Conservation (phyloP, 805 yeast genomes). For the Candida silvatica region DNA sequence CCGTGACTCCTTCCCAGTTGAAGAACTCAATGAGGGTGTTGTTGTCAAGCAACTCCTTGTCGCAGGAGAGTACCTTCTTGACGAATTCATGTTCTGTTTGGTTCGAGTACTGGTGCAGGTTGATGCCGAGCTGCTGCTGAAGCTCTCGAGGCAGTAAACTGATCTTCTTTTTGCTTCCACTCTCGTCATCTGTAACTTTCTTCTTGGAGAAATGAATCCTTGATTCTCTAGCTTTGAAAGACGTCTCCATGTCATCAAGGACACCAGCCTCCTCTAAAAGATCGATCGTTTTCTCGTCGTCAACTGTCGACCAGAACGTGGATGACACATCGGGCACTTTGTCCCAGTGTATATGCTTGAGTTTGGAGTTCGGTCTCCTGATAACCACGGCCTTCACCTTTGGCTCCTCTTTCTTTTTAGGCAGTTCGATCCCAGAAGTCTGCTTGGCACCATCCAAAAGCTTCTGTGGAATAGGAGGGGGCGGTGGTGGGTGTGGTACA, state of each 20-base stretch:
- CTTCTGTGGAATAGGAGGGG: constrained; percentile 13
- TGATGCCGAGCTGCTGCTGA: constrained; percentile 75
- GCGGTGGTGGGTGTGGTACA: constrained; percentile 8
- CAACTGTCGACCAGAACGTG: constrained; percentile 52
- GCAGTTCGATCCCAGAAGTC: background rate
- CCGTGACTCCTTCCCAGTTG: constrained; percentile 54
- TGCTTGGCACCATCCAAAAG: background rate
- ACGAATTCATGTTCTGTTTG: constrained; percentile 48
- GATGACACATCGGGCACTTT: constrained; percentile 48
- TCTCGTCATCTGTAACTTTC: constrained; percentile 30
- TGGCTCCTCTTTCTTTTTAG: background rate
- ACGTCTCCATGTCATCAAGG: constrained; percentile 52
- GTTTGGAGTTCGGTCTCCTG: constrained; percentile 27
- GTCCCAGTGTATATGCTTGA: constrained; percentile 83
- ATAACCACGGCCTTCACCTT: constrained; percentile 1
- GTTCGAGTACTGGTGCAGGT: constrained; percentile 53
- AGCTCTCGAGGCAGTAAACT: constrained; percentile 60
- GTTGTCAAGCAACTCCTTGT: constrained; percentile 41
- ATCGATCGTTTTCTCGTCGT: constrained; percentile 34
- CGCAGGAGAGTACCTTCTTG: constrained; percentile 50
- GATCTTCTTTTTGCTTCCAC: constrained; percentile 31
- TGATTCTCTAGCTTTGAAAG: constrained; percentile 37
- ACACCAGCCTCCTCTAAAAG: constrained; percentile 53
- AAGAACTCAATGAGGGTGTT: constrained; percentile 60
- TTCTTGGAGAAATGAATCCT: constrained; percentile 19